Evolutionary conservation across 306 rosid species (phyloP), one percentile per base, ranked within the genome.

Genomic region (Purshia tridentata): DNA sequence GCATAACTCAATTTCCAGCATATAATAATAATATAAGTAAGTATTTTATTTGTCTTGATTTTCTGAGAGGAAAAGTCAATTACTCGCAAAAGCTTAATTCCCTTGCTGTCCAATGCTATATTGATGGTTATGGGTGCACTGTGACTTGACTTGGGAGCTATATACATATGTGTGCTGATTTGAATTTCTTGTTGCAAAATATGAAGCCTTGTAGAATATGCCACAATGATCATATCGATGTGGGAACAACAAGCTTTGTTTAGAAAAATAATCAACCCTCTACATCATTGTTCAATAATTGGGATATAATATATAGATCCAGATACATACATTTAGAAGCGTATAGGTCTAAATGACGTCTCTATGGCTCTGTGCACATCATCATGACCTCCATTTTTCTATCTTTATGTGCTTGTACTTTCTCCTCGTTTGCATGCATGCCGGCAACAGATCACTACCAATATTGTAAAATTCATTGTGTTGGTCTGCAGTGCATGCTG

Each of bases 381-480:
- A 29, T 29, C 46, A 60, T 41, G 19, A 20, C 15, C 22, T 11
- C 20, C 29, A 3, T 12, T 46, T 40, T 29, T 57, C 16, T n/a
- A 22, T 14, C 14, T 15, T 55, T 4, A 44, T 78, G 8, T 62
- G 65, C 39, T 77, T 41, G 75, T 75, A 37, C 14, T 72, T 73
- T 73, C 45, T 76, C 2, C 0, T 19, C 73, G 82, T 76, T 78
- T 39, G 45, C 11, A 22, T 6, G 44, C 45, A 61, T 12, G 84
- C 81, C 87, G 86, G 89, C 88, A 29, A 37, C 29, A 0, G 23
- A 19, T 29, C 35, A 29, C 35, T 29, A 13, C 18, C 10, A 51
- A 13, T 6, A 65, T 14, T 10, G 13, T 12, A 9, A 18, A 20
- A 51, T 51, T 45, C 62, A 5, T 4, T 6, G 8, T 49, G 10